Evolutionary conservation across 202 grass and related monocot species (phyloP).

Genomic region (Setaria italica): DNA sequence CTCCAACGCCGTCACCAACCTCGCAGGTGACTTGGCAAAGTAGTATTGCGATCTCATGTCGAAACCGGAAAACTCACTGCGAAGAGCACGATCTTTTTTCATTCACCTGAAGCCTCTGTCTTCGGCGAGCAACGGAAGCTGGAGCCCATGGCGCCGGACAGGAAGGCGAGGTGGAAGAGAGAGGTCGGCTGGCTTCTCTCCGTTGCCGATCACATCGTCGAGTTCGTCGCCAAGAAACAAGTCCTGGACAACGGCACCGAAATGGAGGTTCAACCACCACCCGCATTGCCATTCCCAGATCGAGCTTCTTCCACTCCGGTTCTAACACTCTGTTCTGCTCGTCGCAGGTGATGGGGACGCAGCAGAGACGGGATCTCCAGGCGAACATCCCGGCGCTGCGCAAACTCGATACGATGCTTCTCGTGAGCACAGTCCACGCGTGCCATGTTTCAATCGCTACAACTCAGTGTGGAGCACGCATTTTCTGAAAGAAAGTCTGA

Average conservation of each 20-base stretch:
- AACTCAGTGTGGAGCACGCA: neutral
- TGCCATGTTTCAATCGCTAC: too few species aligned
- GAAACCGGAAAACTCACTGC: neutral
- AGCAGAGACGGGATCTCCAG: conserved; percentile 85
- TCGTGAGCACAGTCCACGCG: conserved; percentile 47
- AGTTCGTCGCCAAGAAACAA: conserved; percentile 85
- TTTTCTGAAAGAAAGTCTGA: neutral
- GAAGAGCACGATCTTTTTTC: neutral
- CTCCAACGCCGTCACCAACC: conserved; percentile 95
- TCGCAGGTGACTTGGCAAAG: conserved; percentile 61
- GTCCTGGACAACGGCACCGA: conserved; percentile 59
- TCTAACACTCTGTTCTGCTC: neutral
- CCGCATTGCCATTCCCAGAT: neutral
- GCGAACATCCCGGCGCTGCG: conserved; percentile 74
- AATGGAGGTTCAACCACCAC: conserved; percentile 66
- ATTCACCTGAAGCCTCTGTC: conserved; percentile 61
- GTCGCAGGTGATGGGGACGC: conserved; percentile 81
- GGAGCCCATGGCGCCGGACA: conserved; percentile 82
- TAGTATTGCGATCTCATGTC: neutral
- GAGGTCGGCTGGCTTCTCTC: conserved; percentile 88
- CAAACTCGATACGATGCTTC: conserved; percentile 81
- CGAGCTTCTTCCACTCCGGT: neutral
- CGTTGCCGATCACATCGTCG: conserved; percentile 85
- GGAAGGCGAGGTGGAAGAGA: conserved; percentile 77
- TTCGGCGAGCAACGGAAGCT: conserved; percentile 86